Evolutionary conservation across 2,329 filamentous ascomycete species (phyloP).

Genomic region (Colletotrichum sp.): DNA sequence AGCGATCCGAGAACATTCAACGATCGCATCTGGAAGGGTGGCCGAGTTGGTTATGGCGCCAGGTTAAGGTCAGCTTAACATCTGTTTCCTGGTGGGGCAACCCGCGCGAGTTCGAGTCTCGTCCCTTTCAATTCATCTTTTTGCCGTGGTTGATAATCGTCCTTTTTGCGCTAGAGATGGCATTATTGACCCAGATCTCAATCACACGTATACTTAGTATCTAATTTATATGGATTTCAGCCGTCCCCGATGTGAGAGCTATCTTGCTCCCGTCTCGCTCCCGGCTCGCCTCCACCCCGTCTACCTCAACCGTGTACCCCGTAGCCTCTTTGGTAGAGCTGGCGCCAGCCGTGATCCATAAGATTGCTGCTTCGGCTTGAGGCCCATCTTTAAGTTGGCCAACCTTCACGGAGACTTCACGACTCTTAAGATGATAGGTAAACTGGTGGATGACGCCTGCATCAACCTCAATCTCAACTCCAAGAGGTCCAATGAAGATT

Average conservation of each 20-base stretch:
- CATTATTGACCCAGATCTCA: not conserved
- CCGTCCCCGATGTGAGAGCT: accelerated
- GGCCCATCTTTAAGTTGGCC: accelerated
- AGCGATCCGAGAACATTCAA: not conserved
- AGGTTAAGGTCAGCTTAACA: not conserved
- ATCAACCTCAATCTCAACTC: constrained; percentile 38
- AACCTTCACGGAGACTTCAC: accelerated
- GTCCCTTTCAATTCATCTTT: not conserved
- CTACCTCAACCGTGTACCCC: not conserved
- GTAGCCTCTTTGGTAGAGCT: not conserved
- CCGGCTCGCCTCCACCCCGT: not conserved
- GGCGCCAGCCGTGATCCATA: not conserved
- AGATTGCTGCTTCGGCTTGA: not conserved
- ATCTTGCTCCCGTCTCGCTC: not conserved
- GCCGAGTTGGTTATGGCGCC: not conserved
- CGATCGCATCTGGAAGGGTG: not conserved
- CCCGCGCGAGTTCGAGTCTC: not conserved
- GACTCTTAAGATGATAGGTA: constrained; percentile 25
- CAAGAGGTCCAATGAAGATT: constrained; percentile 53
- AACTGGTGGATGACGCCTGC: constrained; percentile 46
- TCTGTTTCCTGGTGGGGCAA: not conserved
- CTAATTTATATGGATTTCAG: not conserved
- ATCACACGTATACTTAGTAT: too few relatives aligned
- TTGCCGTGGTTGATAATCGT: accelerated
- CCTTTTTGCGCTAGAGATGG: not conserved